Conservation (phyloP, 345 rosid species). For the Cardamine occulta region DNA sequence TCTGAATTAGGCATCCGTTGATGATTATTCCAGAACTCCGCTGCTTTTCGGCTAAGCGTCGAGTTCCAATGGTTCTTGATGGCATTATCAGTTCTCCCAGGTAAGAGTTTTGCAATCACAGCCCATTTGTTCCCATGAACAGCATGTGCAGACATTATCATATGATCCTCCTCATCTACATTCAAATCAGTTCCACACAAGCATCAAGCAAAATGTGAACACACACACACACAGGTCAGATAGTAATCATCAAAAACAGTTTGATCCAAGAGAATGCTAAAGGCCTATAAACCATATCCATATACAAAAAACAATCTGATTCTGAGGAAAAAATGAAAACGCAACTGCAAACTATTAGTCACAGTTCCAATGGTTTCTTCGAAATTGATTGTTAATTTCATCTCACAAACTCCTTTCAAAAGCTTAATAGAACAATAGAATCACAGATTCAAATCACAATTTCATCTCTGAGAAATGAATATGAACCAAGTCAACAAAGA, state of each 20-base stretch:
- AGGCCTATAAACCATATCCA: neutral
- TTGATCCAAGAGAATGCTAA: neutral
- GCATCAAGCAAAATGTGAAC: neutral
- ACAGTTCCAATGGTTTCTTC: neutral
- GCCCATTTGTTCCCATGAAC: constrained; percentile 81
- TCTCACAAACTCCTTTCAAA: neutral
- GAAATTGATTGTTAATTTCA: neutral
- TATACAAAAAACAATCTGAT: neutral
- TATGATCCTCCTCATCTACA: constrained; percentile 75
- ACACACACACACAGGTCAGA: neutral
- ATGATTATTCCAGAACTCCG: neutral
- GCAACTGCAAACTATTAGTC: neutral
- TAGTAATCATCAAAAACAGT: neutral
- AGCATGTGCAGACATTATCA: constrained; percentile 66
- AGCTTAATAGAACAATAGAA: neutral
- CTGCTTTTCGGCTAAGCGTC: constrained; percentile 54
- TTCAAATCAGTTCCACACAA: constrained; percentile 13
- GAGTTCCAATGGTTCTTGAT: constrained; percentile 92
- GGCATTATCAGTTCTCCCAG: constrained; percentile 84
- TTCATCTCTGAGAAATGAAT: neutral
- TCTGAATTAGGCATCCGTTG: constrained; percentile 30
- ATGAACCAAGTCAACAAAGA: constrained; percentile 1
- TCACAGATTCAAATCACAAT: neutral
- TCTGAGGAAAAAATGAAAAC: neutral
- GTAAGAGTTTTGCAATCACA: constrained; percentile 74